Conservation (phyloP, 225 moss, liverwort and hornwort species). For the Pseudisothecium myosuroides region DNA sequence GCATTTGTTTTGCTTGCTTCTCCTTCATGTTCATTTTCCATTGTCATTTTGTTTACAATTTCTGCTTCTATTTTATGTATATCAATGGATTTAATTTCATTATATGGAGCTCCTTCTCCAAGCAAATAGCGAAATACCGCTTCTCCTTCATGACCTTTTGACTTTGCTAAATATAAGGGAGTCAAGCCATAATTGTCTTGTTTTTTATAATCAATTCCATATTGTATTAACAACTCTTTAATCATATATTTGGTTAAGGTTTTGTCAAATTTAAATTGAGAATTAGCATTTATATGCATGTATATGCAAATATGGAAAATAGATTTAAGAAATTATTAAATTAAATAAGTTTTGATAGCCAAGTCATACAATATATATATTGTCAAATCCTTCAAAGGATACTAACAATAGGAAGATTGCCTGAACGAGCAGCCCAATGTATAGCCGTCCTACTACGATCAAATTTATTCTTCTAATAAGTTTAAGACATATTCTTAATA, state of each 20-base stretch:
- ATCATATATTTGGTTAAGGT: not conserved
- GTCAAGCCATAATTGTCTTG: conserved; percentile 74
- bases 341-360: not conserved
- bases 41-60: conserved; percentile 54
- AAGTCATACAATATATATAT: no score
- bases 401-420: conserved; percentile 80
- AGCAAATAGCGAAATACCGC: conserved; percentile 83
- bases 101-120: conserved; percentile 89
- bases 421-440: conserved; percentile 78
- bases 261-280: not conserved
- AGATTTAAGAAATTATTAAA: not conserved
- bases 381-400: conserved; percentile 18
- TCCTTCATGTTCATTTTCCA: not conserved
- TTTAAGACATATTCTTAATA: not conserved
- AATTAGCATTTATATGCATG: not conserved
- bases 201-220: conserved; percentile 64
- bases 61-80: conserved; percentile 53
- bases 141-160: conserved; percentile 81
- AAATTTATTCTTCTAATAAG: not conserved
- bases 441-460: conserved; percentile 38
- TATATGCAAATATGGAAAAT: not conserved
- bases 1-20: not conserved
- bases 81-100: conserved; percentile 59
- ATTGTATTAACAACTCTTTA: conserved; percentile 70
- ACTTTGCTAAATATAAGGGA: conserved; percentile 77